phyloP scores from a whole-genome alignment of 2,329 filamentous ascomycete species.

The Stachybotrys echinatus region DNA sequence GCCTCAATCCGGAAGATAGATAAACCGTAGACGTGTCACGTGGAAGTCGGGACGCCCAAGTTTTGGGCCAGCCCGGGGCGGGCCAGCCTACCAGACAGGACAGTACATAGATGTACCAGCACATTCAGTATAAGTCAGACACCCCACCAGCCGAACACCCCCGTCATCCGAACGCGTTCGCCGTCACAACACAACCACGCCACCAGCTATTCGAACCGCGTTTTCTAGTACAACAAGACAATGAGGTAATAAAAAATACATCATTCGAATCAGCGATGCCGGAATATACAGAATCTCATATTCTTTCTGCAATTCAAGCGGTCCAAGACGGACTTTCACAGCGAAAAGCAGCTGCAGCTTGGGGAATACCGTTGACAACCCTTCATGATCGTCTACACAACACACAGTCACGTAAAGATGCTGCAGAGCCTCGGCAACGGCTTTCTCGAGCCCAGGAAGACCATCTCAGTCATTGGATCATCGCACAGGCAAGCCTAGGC shows the following conservation, averaged over 20 bases:
- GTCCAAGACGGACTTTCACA: not conserved
- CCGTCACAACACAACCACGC: too few species aligned
- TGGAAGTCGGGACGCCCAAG: too few species aligned
- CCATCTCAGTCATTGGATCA: conserved; percentile 6
- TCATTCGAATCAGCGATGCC: conserved; percentile 1
- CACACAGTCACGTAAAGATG: not conserved
- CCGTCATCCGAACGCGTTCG: too few species aligned
- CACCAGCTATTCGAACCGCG: not conserved
- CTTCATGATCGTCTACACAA: not conserved
- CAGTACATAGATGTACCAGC: too few species aligned
- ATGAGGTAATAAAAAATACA: not conserved
- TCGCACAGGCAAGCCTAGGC: not conserved
- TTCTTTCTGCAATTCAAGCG: not conserved
- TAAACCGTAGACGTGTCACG: too few species aligned
- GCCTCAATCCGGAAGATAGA: too few species aligned
- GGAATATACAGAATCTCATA: conserved; percentile 1
- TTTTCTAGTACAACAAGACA: not conserved
- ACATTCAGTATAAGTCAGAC: too few species aligned
- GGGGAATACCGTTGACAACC: conserved; percentile 4
- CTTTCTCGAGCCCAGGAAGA: conserved; percentile 1
- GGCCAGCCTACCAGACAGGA: too few species aligned
- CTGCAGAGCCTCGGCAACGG: not conserved
- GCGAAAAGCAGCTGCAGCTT: conserved; percentile 3
- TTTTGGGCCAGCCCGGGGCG: too few species aligned
- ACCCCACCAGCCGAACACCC: too few species aligned